These are phyloP conservation scores for Diplocarpon mali DNA, from an alignment of 2,329 filamentous ascomycete species.

Conservation along the genomic window DNA sequence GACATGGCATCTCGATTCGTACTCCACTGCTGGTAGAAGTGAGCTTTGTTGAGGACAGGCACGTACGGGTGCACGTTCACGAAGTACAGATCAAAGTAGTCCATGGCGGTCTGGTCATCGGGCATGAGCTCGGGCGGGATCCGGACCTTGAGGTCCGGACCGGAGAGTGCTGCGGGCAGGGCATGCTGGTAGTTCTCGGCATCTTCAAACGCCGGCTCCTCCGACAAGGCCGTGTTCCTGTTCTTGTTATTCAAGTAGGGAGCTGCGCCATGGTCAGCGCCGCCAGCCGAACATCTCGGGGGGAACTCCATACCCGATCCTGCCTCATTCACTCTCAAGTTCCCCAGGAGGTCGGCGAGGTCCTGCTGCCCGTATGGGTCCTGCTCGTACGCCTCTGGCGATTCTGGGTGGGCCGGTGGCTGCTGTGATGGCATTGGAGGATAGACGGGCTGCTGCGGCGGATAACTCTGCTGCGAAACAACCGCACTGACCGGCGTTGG, in stretches of 20 bases:
- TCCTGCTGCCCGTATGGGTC: conserved; percentile 59
- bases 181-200: conserved; percentile 61
- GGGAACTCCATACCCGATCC: conserved; percentile 57
- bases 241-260: conserved; percentile 67
- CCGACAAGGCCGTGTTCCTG: conserved; percentile 36
- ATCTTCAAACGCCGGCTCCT: conserved; percentile 56
- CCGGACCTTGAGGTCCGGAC: conserved; percentile 65
- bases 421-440: conserved; percentile 38
- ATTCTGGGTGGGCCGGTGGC: conserved; percentile 24
- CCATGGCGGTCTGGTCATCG: conserved; percentile 65
- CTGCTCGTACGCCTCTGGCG: conserved; percentile 43
- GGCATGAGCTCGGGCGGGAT: conserved; percentile 94
- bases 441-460: conserved; percentile 37
- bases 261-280: conserved; percentile 37
- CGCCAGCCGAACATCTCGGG: not conserved
- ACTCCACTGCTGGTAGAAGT: conserved; percentile 86
- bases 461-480: conserved; percentile 40
- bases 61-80: conserved; percentile 84
- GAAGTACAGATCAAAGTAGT: conserved; percentile 89
- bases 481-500: conserved; percentile 38
- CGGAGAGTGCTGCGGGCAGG: conserved; percentile 55
- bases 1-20: conserved; percentile 75
- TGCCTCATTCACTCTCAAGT: conserved; percentile 75
- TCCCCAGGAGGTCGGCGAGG: conserved; percentile 71
- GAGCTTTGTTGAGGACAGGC: conserved; percentile 71